Conservation (phyloP, 2,329 filamentous ascomycete species). For the Trichoderma pleuroti region DNA sequence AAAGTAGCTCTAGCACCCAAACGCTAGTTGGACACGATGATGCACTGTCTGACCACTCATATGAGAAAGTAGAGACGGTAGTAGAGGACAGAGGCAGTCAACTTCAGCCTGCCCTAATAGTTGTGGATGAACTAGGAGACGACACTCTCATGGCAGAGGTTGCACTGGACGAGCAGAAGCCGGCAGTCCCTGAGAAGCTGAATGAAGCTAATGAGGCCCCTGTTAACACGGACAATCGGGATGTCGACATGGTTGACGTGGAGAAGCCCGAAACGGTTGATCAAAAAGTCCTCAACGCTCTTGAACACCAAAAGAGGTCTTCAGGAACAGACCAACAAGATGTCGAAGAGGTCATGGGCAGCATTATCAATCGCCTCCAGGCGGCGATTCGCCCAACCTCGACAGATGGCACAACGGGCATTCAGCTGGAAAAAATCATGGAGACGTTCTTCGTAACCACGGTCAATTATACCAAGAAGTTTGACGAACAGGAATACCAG, state of each 20-base stretch:
- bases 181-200: background rate
- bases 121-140: background rate
- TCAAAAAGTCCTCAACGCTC: constrained; percentile 43
- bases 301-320: constrained; percentile 44
- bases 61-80: constrained; percentile 32
- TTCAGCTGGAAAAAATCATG: constrained; percentile 79
- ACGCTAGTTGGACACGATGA: constrained; percentile 48
- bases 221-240: constrained; percentile 11
- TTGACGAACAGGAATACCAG: constrained; percentile 40
- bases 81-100: constrained; percentile 23
- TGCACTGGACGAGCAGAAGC: background rate
- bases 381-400: constrained; percentile 76
- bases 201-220: background rate
- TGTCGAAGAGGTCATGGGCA: constrained; percentile 92
- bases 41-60: constrained; percentile 35
- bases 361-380: constrained; percentile 85
- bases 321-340: constrained; percentile 76
- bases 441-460: constrained; percentile 63
- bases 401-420: constrained; percentile 58
- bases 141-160: constrained; percentile 26
- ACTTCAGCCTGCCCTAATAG: background rate
- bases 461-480: constrained; percentile 56
- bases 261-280: constrained; percentile 41
- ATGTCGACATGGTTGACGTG: constrained; percentile 32
- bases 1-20: constrained; percentile 49